Percentiles rank a stretch among this genome's conserved stretches.
These are phyloP conservation scores for Asterella californica DNA, from an alignment of 225 moss, liverwort and hornwort species.

Conservation along the genomic window DNA sequence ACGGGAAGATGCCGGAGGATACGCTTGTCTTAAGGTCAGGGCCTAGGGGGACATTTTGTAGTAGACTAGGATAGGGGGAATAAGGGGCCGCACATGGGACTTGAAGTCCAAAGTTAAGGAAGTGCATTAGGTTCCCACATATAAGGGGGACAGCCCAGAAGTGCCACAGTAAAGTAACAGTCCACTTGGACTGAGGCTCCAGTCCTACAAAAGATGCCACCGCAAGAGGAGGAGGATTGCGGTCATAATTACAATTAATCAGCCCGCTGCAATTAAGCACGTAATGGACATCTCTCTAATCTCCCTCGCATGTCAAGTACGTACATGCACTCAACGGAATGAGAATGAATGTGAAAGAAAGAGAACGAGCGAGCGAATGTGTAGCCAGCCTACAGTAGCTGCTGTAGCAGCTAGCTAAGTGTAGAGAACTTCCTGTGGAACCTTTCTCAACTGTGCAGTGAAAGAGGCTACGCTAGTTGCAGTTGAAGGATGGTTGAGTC, in stretches of 20 bases:
- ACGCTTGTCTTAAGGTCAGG: not conserved
- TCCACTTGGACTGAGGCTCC: constrained; percentile 2
- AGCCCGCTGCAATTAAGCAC: constrained; percentile 2
- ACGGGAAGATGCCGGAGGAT: not conserved
- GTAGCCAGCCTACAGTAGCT: too few species aligned
- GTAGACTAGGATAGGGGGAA: not conserved
- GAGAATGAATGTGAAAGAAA: too few species aligned
- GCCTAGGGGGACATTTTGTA: not conserved
- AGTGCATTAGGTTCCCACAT: not conserved
- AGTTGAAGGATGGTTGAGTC: not conserved
- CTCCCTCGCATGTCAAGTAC: not conserved
- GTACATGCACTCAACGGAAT: not conserved
- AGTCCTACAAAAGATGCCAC: constrained; percentile 3
- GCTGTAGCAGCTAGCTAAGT: too few species aligned
- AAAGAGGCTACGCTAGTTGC: too few species aligned
- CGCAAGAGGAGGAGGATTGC: not conserved
- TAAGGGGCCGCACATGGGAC: constrained; percentile 7
- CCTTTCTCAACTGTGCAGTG: too few species aligned
- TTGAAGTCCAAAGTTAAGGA: constrained; percentile 10
- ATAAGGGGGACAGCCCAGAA: constrained; percentile 10
- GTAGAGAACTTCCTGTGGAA: too few species aligned
- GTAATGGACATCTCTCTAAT: not conserved
- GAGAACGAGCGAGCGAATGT: too few species aligned
- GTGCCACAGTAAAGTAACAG: not conserved
- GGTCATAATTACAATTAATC: not conserved